Evolutionary conservation across 305 asterid species (phyloP), one percentile per base, ranked within the genome.

Genomic region (Caryopteris hybrid): DNA sequence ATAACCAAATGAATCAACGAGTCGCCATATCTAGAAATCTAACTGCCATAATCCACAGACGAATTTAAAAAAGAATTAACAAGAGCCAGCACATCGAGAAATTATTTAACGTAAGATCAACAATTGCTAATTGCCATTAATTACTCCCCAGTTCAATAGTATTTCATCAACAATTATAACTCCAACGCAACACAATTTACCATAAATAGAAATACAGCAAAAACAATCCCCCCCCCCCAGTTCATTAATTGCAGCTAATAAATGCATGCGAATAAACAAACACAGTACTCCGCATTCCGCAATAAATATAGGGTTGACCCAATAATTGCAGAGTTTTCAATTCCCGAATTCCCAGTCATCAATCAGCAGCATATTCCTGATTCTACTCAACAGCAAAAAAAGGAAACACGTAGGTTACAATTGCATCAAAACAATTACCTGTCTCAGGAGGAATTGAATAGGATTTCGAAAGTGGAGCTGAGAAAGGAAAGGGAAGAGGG

Each of bases 301-400:
- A 78, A 69, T 78, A 69, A 69, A 78, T 78, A 68, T 60, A 64
- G 78, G 74, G 76, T 76, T 74, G 85, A 74, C 79, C 71, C 48
- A 68, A 75, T 75, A 43, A 74, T 73, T 70, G 61, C 51, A 68
- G 67, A 31, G 60, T 41, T 62, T 38, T 47, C 41, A 16, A 46
- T 52, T 67, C 39, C 67, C 55, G 55, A 50, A 74, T 56, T 36
- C 46, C 75, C 27, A 61, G 61, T 56, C 52, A 72, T 61, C 70
- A 38, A 41, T 29, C 56, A 59, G 74, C 68, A 54, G 13, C 42
- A 33, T 25, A 45, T 56, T 34, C 60, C 39, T 17, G 52, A 22
- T 66, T 66, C 62, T 17, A 68, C 65, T 56, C 16, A 43, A 34
- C 4, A 72, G 46, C 4, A 61, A 11, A 29, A 27, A 64, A 64